Conservation (phyloP, 2,329 filamentous ascomycete species). For the Verticillium klebahnii region DNA sequence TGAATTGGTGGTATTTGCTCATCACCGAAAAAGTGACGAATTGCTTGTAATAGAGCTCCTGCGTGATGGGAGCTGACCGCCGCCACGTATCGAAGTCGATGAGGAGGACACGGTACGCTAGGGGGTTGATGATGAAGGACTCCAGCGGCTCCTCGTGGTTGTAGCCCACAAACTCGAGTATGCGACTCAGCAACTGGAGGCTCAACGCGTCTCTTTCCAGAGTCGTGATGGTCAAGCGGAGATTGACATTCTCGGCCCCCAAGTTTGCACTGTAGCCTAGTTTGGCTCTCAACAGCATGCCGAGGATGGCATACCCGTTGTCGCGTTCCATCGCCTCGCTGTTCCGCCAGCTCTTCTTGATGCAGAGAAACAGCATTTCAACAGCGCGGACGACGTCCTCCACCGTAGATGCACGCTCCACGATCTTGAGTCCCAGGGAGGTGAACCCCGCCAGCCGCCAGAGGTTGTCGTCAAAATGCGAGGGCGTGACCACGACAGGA, state of each 20-base stretch:
- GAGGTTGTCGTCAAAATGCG: slow-evolving; percentile 82
- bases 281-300: slow-evolving; percentile 78
- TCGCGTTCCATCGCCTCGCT: slow-evolving; percentile 98
- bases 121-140: slow-evolving; percentile 91
- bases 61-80: slow-evolving; percentile 68
- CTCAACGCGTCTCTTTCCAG: slow-evolving; percentile 52
- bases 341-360: slow-evolving; percentile 91
- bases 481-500: slow-evolving; percentile 75
- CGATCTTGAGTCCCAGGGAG: slow-evolving; percentile 75
- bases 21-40: slow-evolving; percentile 84
- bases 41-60: slow-evolving; percentile 89
- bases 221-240: slow-evolving; percentile 39
- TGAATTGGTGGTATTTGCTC: slow-evolving; percentile 91
- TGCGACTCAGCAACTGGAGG: slow-evolving; percentile 66
- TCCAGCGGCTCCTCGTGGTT: slow-evolving; percentile 73
- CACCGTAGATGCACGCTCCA: slow-evolving; percentile 69
- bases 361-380: slow-evolving; percentile 78
- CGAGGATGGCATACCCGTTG: slow-evolving; percentile 86
- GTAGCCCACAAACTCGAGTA: slow-evolving; percentile 86
- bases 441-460: slow-evolving; percentile 94
- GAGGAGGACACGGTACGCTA: slow-evolving; percentile 87
- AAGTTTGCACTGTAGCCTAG: slow-evolving; percentile 49
- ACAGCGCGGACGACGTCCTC: slow-evolving; percentile 72
- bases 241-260: slow-evolving; percentile 17
- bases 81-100: slow-evolving; percentile 95